Evolutionary conservation across 495 filamentous ascomycete genomes (phyloP), one percentile per base, ranked within the genome.

Genomic region (Parachaetomium inaequale): DNA sequence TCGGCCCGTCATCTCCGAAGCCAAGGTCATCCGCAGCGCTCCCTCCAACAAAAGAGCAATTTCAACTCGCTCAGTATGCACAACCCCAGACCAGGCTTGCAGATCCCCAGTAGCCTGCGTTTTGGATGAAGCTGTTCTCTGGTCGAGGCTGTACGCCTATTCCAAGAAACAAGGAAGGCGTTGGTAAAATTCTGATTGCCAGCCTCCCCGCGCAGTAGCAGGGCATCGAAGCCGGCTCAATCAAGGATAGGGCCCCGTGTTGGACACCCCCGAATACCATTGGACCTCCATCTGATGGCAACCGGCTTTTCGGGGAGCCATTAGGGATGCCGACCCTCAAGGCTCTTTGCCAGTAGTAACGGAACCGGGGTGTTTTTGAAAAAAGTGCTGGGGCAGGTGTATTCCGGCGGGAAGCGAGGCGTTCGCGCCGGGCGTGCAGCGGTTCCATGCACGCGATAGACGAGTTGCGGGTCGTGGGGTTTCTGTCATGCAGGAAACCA

Each of bases 361-460:
- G 57, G 31, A 26, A 7, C 31, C 28, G 32, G 15, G 17, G 19
- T n/a, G 17, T 25, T 19, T 56, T 38, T 32, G 28, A 46, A 23
- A 43, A 46, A 47, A 17, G 23, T 6, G 42, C 17, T 31, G 40
- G 21, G 55, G 58, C 45, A 28, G 42, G 38, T 11, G 21, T 59
- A 36, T 53, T 64, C 52, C 53, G 57, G 46, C 60, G 54, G 58
- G 50, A 49, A 59, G 59, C 56, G 3, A 54, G 55, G 38, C 43
- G 53, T 58, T 55, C 32, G 57, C 25, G 23, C 51, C 58, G 43
- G 54, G 40, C 28, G 25, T 63, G 66, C 63, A 66, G 62, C 55
- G 55, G 66, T 36, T 50, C 53, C 52, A 62, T 66, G 68, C 66
- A 62, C 42, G 49, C 58, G 62, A 52, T 63, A 65, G 62, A 64